A percentile compares a stretch with the other conserved stretches of the same genome.
Conservation (phyloP, 2,329 filamentous ascomycete species). For the Talaromyces sp. region DNA sequence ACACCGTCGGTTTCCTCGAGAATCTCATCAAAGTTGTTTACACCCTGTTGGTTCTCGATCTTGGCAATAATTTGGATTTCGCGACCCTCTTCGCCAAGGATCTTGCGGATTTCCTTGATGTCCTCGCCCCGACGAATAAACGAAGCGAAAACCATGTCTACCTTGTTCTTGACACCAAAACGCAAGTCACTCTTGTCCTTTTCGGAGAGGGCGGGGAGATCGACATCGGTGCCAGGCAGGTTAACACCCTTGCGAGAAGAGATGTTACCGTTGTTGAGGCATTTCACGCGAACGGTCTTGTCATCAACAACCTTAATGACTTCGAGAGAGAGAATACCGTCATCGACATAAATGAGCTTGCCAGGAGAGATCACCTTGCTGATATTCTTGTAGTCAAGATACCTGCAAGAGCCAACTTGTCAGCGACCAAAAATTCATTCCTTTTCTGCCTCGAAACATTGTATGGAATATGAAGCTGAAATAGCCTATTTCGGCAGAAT, state of each 20-base stretch:
- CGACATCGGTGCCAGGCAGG: conserved; percentile 96
- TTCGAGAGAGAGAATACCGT: conserved; percentile 94
- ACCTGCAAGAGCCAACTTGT: conserved; percentile 51
- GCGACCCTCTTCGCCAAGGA: conserved; percentile 86
- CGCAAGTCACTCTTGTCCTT: conserved; percentile 93
- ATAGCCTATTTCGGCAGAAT: not conserved
- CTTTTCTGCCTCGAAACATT: not conserved
- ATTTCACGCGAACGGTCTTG: conserved; percentile 78
- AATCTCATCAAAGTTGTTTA: conserved; percentile 99
- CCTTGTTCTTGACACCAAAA: conserved; percentile 97
- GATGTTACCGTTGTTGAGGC: conserved; percentile 97
- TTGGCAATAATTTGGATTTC: conserved; percentile 99
- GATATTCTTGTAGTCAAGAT: conserved; percentile 99
- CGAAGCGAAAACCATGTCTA: conserved; percentile 98
- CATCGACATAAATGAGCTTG: conserved; percentile 95
- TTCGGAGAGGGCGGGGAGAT: conserved; percentile 93
- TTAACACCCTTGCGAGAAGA: conserved; percentile 99
- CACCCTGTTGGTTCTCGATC: conserved; percentile 99
- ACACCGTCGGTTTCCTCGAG: conserved; percentile 94
- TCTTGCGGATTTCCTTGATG: conserved; percentile 84
- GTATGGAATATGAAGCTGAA: not conserved
- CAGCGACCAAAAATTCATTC: not conserved
- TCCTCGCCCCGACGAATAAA: conserved; percentile 95
- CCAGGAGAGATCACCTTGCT: conserved; percentile 92
- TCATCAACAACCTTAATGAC: conserved; percentile 84